Percentiles rank a stretch among this genome's conserved stretches.
phyloP scores from a whole-genome alignment of 225 moss, liverwort and hornwort species.

The Thuidium tamariscinum region DNA sequence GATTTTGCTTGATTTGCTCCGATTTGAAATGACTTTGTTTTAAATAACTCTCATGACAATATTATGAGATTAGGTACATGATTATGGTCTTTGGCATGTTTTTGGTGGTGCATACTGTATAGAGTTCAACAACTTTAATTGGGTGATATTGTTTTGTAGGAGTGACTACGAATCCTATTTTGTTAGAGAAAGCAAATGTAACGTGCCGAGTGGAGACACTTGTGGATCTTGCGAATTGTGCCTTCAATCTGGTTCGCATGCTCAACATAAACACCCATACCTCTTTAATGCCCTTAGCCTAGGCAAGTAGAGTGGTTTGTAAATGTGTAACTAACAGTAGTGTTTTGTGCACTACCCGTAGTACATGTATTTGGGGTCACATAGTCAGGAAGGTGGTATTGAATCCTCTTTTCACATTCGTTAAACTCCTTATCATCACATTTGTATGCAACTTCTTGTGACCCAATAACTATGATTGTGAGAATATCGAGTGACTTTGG shows the following conservation, averaged over 20 bases:
- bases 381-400: not conserved
- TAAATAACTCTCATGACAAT: not conserved
- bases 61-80: not conserved
- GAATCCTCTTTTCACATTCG: not conserved
- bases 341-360: not conserved
- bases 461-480: not conserved
- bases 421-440: not conserved
- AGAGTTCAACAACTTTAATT: not conserved
- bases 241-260: conserved; percentile 25
- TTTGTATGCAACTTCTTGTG: not conserved
- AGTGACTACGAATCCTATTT: conserved; percentile 48
- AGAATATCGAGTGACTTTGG: not conserved
- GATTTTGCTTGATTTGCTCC: not conserved
- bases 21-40: not conserved
- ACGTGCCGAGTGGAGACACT: conserved; percentile 25
- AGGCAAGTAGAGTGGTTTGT: not conserved
- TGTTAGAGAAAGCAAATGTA: conserved; percentile 55
- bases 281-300: not conserved
- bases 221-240: conserved; percentile 13
- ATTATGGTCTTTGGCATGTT: not conserved
- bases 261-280: not conserved
- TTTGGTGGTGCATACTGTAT: not conserved
- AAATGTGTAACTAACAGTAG: not conserved
- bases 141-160: conserved; percentile 10
- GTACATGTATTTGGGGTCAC: not conserved